Base-by-base conservation (phyloP, 2,329 filamentous ascomycete species). In the Trichophyton schoenleinii region DNA sequence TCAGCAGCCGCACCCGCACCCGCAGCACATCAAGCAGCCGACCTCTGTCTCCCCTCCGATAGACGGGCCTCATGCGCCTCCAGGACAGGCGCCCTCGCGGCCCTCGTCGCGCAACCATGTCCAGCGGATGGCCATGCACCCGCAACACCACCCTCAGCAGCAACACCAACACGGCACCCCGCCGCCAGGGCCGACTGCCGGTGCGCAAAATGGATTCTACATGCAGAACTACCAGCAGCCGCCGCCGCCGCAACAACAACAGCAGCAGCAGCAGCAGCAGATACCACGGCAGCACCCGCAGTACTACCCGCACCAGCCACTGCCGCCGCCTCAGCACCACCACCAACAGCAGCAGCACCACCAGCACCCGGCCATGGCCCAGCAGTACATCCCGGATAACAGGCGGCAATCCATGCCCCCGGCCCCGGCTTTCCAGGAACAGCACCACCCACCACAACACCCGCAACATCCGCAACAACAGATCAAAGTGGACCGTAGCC, bases 1-100 rank as follows among this genome's bases (percentile, higher is more conserved):
- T 34, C 76, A 80, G 42, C 74, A 72, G 58, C 73, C 72, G n/a
- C 71, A 72, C 48, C 75, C 76, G 63, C 72, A 74, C 44, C 61
- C 60, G 13, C 71, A 74, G 36, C 82, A 83, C 66, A 84, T 87
- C 79, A 83, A 89, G 67, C 85, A 85, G 61, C 91, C 89, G 20
- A 88, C 90, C 9, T 95, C 90, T 25, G 88, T 87, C 36, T 96
- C 92, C 25, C 92, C 92, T 62, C 92, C 92, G 2, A 89, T 96
- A 53, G 49, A 53, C 15, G 49, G 11, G 66, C 82, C 83, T 59
- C 95, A 91, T 70, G 87, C 87, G 65, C 81, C 87, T 65, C 81
- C 83, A 86, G 88, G 89, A 3, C 83, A 85, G 64, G 82, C 83
- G 67, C 81, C 83, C 61, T 95, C 91, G 25, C 82, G 89, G 57